Base-by-base conservation (phyloP, 805 yeast genomes). In the Yarrowia porcina region DNA sequence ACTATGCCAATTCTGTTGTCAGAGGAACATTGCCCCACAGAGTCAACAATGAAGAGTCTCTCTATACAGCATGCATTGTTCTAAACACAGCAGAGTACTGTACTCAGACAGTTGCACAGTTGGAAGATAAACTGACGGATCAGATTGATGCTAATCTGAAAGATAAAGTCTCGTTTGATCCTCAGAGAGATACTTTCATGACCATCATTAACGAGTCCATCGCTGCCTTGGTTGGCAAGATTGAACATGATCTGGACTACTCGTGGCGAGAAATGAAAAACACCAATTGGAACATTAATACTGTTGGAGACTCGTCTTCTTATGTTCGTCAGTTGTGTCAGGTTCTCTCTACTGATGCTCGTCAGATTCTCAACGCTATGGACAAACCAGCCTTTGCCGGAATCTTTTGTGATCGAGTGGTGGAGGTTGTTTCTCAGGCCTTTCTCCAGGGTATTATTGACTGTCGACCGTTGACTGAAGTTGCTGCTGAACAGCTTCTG, bases 61-160 rank as follows among this genome's bases (percentile, higher is more conserved):
- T 89, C 18, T 80, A 80, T 45, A 83, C 87, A 64, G 79, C 89
- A 1, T 86, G 94, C 28, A 76, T 90, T 70, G 81, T 91, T 10
- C 75, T 93, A 35, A 90, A 90, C 68, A 93, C 99, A 0, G 90
- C 96, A 0, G 97, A 93, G 71, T 94, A 92, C 72, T 86, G 96
- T 64, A 82, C 89, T 17, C 79, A 83, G 11, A 94, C 97, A 2
- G 83, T 87, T 1, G 80, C 80, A 12, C 97, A 94, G 71, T 75
- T 94, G 47, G 90, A 86, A 67, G 88, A 86, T 25, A 83, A 83
- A 67, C 73, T 84, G 15, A 64, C 72, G 70, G 77, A 77, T 49
- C 68, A 80, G 73, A 74, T 81, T 33, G 71, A 75, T 74, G 68
- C 78, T 72, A 66, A 77, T 12, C 76, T 74, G 20, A 77, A 76